Base-by-base conservation (phyloP, 768 basidiomycete species). In the Tulasnella sp. region DNA sequence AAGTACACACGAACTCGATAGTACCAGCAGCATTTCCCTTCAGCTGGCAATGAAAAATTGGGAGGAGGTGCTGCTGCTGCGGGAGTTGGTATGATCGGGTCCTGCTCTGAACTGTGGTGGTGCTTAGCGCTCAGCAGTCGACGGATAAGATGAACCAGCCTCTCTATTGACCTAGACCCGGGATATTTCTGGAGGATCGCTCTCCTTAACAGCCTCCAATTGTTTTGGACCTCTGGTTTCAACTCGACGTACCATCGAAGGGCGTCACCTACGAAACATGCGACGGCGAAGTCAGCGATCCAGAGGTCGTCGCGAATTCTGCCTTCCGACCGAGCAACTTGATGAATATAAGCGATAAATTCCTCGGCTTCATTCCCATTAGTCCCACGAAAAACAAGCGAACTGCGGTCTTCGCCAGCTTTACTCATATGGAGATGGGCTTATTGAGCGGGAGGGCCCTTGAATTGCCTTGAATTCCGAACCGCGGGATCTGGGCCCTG, bases 221-320 rank as follows among this genome's bases (percentile, higher is more conserved):
- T 31, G 72, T n/a, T 34, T 44, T 73, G 72, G 34, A 73, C 72
- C 31, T 73, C 72, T 20, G 24, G 18, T 8, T 73, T 31, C 8
- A 73, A 44, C 20, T 73, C 20, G 2, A 5, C 72, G 72, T 73
- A 73, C 72, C 72, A 73, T n/a, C 42, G 37, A 28, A 73, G 31
- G 31, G 72, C 72, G 72, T 37, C 72, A 8, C 31, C 31, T 37
- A 7, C 12, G n/a, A 73, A 44, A 44, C 72, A 22, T 6, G 37
- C 22, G 20, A n/a, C 72, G 72, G 42, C 72, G 20, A 73, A 44
- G 42, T 73, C 72, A 31, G 42, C 72, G 34, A 34, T 73, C 72
- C 72, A 73, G 42, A 20, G 37, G 72, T 73, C 28, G 42, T 73
- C 72, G 6, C 72, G 34, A 37, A 37, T 37, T n/a, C 42, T 73